These are phyloP conservation scores for Alternaria sp. DNA, from an alignment of 2,329 filamentous ascomycete species.

Conservation along the genomic window DNA sequence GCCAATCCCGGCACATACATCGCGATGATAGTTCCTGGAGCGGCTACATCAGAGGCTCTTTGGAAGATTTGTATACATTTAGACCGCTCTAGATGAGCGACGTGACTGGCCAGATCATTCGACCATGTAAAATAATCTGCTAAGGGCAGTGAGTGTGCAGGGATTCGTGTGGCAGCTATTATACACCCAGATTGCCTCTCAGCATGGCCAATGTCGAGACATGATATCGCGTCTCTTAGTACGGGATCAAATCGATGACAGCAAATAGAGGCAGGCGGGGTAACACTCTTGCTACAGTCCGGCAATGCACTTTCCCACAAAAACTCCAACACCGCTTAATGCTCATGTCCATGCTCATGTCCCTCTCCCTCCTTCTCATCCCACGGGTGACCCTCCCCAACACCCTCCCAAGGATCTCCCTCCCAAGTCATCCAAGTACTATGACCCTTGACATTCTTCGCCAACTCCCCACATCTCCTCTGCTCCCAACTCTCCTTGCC, in stretches of 20 bases:
- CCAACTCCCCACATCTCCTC: slow-evolving; percentile 34
- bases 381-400: slow-evolving; percentile 23
- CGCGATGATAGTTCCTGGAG: background rate
- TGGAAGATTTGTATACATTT: background rate
- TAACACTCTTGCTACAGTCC: background rate
- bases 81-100: background rate
- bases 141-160: background rate
- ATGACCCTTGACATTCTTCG: slow-evolving; percentile 36
- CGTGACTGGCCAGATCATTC: background rate
- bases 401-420: slow-evolving; percentile 33
- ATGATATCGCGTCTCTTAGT: background rate
- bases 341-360: slow-evolving; percentile 14
- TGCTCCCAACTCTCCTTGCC: slow-evolving; percentile 40
- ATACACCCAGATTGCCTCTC: background rate
- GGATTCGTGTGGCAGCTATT: background rate
- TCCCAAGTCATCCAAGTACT: slow-evolving; percentile 41
- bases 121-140: background rate
- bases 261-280: background rate
- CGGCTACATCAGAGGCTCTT: background rate
- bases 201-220: background rate
- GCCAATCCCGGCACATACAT: background rate
- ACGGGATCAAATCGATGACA: background rate
- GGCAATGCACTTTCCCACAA: slow-evolving; percentile 6
- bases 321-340: background rate
- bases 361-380: slow-evolving; percentile 11